These are phyloP conservation scores for Phyllachora maydis DNA, from an alignment of 2,329 filamentous ascomycete genomes.

Conservation along the genomic window DNA sequence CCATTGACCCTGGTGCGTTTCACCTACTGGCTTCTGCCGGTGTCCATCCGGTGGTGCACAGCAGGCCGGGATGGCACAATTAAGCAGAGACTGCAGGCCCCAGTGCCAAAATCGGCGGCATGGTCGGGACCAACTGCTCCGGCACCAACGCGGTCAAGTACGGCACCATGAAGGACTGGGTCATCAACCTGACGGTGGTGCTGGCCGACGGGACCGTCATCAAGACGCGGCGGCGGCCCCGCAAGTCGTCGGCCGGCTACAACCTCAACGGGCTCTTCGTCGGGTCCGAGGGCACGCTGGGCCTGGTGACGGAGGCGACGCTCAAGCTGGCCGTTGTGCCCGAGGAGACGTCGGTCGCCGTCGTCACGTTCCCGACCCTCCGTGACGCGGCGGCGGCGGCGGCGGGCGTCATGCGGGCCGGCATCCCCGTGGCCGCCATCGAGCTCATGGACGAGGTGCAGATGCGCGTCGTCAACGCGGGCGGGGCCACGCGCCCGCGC, in stretches of 20 bases:
- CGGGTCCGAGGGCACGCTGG: constrained; percentile 64
- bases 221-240: constrained; percentile 57
- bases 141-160: constrained; percentile 68
- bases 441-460: constrained; percentile 82
- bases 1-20: constrained; percentile 57
- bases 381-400: constrained; percentile 57
- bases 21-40: too few species aligned
- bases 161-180: constrained; percentile 78
- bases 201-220: constrained; percentile 60
- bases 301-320: constrained; percentile 65
- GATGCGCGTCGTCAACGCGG: constrained; percentile 64
- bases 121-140: constrained; percentile 62
- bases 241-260: constrained; percentile 67
- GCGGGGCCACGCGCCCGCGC: constrained; percentile 44
- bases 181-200: constrained; percentile 65
- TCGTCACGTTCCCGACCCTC: constrained; percentile 61
- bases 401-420: constrained; percentile 54
- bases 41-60: neutral
- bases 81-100: constrained; percentile 17
- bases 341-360: constrained; percentile 55
- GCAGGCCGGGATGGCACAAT: neutral
- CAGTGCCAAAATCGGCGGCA: constrained; percentile 58
- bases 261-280: constrained; percentile 66
- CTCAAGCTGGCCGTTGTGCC: constrained; percentile 62
- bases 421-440: constrained; percentile 55